Evolutionary conservation across 2,329 filamentous ascomycete species (phyloP), one percentile per base, ranked within the genome.

Genomic region (Ophiocordyceps sinensis): DNA sequence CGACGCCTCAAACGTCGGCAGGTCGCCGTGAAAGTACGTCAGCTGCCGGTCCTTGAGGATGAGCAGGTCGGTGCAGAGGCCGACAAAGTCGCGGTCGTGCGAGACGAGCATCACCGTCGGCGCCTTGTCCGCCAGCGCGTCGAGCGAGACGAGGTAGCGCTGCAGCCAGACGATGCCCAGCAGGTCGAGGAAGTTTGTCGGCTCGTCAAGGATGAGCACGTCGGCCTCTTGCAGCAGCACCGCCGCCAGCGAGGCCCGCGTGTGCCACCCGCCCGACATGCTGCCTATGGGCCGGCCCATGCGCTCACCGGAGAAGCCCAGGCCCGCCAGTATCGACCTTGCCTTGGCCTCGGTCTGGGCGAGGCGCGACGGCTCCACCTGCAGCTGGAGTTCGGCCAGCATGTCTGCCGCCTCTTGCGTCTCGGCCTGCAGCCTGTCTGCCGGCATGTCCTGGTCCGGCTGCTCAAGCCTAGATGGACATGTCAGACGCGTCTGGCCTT

Each of bases 101-200:
- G 85, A 91, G 3, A 91, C 85, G 1, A 91, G 65, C 14, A 93
- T 66, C 1, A 91, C 68, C 0, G 85, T 91, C 0, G 74, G 73
- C 0, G 72, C 73, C 2, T 67, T 60, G 0, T 68, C 61, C 0
- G 57, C 58, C 17, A 76, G 70, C 4, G 17, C 10, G 12, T 68
- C 66, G 3, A 80, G 58, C 1, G 70, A 63, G 31, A 71, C 65
- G 10, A 94, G 72, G 53, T 87, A 80, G 12, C 72, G 71, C 53
- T 93, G 81, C 1, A 94, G 67, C 85, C 86, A 93, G 42, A 94
- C 75, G 43, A 94, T 87, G 1, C 83, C 84, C 0, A 87, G 70
- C 1, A 93, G 66, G 52, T 93, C 85, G 1, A 93, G 70, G 54
- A 85, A 93, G 53, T 93, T 93, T 29, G 85, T 93, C 0, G 86